These are phyloP conservation scores for Rubus parviflorus DNA, from an alignment of 306 rosid genomes.

Conservation along the genomic window DNA sequence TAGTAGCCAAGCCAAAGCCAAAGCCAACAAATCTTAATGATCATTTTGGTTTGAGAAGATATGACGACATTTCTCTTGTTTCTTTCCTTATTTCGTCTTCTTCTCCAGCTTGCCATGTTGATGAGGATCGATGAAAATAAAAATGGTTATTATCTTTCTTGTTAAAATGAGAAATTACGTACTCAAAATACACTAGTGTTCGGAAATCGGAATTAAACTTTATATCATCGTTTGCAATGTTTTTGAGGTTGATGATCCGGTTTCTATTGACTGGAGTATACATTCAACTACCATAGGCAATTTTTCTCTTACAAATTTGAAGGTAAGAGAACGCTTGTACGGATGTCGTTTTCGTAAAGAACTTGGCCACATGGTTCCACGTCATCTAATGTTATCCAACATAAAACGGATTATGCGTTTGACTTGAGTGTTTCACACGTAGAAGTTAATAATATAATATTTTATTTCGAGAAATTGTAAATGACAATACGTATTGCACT, in stretches of 20 bases:
- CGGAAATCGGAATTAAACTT: too few species aligned
- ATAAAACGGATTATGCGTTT: neutral
- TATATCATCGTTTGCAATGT: neutral
- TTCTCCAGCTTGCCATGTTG: neutral
- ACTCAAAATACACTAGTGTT: too few species aligned
- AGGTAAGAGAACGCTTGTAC: neutral
- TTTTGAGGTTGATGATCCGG: neutral
- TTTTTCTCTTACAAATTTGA: neutral
- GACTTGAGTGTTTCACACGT: neutral
- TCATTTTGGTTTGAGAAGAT: neutral
- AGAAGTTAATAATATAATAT: neutral
- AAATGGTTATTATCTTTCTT: too few species aligned
- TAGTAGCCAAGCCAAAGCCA: neutral
- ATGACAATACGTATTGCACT: neutral
- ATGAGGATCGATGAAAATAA: neutral
- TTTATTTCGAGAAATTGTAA: neutral
- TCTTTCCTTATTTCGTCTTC: neutral
- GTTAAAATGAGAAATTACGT: too few species aligned
- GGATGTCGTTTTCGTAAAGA: neutral
- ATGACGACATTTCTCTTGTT: neutral
- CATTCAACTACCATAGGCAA: neutral
- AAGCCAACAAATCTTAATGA: constrained; percentile 3
- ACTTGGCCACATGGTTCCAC: neutral
- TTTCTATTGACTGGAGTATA: neutral
- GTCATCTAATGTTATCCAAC: neutral